phyloP scores from a whole-genome alignment of 306 rosid species.

The Fragaria vesca region DNA sequence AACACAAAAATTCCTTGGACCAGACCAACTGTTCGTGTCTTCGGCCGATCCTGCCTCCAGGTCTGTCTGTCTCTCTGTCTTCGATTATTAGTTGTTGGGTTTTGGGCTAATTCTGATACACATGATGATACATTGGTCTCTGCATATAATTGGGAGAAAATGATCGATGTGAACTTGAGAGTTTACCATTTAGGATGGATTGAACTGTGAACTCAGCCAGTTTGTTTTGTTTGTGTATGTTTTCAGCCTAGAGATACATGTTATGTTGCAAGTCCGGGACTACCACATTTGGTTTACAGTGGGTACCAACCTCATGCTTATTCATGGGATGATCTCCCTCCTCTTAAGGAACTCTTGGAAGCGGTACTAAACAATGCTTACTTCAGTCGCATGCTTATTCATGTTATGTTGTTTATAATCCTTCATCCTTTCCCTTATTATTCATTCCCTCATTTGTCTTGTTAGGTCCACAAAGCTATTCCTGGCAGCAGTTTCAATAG shows the following conservation, averaged over 20 bases:
- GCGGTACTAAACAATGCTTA: constrained; percentile 46
- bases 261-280: constrained; percentile 81
- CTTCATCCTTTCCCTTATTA: neutral
- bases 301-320: constrained; percentile 78
- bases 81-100: neutral
- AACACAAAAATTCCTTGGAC: constrained; percentile 70
- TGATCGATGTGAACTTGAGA: neutral
- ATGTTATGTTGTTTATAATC: neutral
- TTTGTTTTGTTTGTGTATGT: neutral
- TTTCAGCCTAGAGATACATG: constrained; percentile 92
- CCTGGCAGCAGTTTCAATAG: constrained; percentile 92
- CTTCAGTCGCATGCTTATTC: neutral
- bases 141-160: neutral
- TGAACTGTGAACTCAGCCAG: neutral
- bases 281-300: constrained; percentile 72
- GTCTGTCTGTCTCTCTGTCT: constrained; percentile 30
- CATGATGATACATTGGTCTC: neutral
- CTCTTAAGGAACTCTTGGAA: constrained; percentile 65
- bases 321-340: constrained; percentile 86
- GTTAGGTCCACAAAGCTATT: constrained; percentile 81
- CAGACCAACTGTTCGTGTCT: constrained; percentile 84
- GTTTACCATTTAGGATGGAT: neutral
- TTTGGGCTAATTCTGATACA: neutral
- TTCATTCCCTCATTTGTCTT: constrained; percentile 12
- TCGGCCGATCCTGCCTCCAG: constrained; percentile 69